phyloP scores from a whole-genome alignment of 2,329 filamentous ascomycete species.

The Paramyrothecium roridum region DNA sequence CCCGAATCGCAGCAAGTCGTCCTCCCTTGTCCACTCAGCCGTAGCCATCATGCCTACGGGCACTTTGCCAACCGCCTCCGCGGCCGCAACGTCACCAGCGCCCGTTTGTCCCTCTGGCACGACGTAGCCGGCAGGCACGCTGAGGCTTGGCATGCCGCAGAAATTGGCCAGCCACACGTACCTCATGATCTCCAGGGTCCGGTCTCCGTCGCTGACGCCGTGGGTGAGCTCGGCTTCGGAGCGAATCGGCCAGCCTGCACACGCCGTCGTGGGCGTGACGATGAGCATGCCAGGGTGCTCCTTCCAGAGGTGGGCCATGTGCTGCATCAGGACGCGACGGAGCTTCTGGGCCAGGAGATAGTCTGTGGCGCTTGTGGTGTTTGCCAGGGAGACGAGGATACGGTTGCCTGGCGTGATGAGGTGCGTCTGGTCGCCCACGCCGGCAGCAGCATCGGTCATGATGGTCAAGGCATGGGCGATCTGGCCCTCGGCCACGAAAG shows the following conservation, averaged over 20 bases:
- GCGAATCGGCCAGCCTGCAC: conserved; percentile 41
- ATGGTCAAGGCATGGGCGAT: conserved; percentile 73
- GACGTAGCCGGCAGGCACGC: conserved; percentile 41
- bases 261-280: conserved; percentile 63
- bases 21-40: conserved; percentile 52
- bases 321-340: conserved; percentile 65
- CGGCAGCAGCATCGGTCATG: conserved; percentile 55
- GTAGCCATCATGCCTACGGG: conserved; percentile 54
- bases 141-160: conserved; percentile 44
- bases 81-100: conserved; percentile 24
- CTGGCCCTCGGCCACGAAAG: conserved; percentile 60
- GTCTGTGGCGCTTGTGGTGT: conserved; percentile 61
- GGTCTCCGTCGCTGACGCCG: conserved; percentile 44
- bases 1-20: conserved; percentile 44
- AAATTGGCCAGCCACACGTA: conserved; percentile 52
- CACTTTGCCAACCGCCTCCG: conserved; percentile 31
- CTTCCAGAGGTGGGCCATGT: conserved; percentile 65
- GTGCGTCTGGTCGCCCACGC: conserved; percentile 42
- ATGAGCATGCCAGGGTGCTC: conserved; percentile 67
- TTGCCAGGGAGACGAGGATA: conserved; percentile 62
- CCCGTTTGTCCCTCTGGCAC: conserved; percentile 17
- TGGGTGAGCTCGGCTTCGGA: conserved; percentile 29
- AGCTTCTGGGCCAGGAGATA: conserved; percentile 69
- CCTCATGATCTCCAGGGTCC: conserved; percentile 43
- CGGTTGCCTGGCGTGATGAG: conserved; percentile 58